phyloP scores from a whole-genome alignment of 768 basidiomycete species.

The Ramaria rubella region DNA sequence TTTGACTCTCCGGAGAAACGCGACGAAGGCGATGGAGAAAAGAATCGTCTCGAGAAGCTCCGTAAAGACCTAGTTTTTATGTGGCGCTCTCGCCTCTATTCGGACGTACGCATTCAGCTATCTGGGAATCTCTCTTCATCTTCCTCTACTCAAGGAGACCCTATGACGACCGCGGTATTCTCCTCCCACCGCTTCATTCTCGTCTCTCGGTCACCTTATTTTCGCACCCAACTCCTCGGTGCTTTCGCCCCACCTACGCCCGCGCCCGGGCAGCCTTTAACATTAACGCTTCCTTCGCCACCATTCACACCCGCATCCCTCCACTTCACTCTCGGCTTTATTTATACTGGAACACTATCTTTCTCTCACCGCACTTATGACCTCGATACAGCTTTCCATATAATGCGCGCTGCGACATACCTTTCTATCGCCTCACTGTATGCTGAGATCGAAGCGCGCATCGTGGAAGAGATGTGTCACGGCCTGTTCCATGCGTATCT shows the following conservation, averaged over 20 bases:
- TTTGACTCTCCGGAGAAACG: conserved; percentile 53
- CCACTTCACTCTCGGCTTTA: conserved; percentile 89
- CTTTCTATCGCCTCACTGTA: conserved; percentile 68
- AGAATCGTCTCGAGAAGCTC: conserved; percentile 70
- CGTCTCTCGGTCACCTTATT: conserved; percentile 83
- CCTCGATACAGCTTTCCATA: conserved; percentile 84
- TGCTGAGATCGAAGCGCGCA: conserved; percentile 73
- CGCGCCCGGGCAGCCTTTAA: conserved; percentile 39
- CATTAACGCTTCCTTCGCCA: conserved; percentile 74
- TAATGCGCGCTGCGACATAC: conserved; percentile 78
- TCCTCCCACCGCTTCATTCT: conserved; percentile 92
- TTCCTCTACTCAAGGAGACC: conserved; percentile 4
- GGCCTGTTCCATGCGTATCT: conserved; percentile 83
- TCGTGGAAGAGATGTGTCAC: conserved; percentile 85
- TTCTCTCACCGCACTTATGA: conserved; percentile 94
- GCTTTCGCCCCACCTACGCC: conserved; percentile 42
- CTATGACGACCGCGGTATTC: conserved; percentile 67
- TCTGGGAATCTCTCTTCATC: conserved; percentile 57
- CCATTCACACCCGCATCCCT: conserved; percentile 93
- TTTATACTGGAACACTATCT: conserved; percentile 90
- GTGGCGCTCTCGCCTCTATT: conserved; percentile 93
- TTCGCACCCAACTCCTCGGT: conserved; percentile 68
- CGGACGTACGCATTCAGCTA: conserved; percentile 80
- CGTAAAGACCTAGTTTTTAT: conserved; percentile 92
- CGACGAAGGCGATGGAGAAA: conserved; percentile 40